phyloP scores from a whole-genome alignment of 345 rosid genomes.

The Arabis alpina region DNA sequence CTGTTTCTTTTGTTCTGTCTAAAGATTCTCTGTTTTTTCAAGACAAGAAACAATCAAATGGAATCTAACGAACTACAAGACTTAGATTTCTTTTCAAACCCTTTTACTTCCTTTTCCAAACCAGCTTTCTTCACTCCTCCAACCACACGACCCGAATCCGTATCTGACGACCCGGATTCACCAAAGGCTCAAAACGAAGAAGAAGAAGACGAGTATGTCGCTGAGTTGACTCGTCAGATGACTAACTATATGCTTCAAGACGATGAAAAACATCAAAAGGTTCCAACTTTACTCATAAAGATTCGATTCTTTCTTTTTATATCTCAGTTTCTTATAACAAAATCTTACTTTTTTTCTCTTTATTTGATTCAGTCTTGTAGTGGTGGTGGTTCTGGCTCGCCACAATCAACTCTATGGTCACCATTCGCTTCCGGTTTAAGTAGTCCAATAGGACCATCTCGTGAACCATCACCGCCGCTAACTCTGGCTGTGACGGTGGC shows the following conservation, averaged over 20 bases:
- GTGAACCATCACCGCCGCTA: slow-evolving; percentile 48
- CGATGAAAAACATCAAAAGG: slow-evolving; percentile 44
- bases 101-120: slow-evolving; percentile 12
- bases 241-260: slow-evolving; percentile 61
- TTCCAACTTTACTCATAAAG: slow-evolving; percentile 7
- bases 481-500: slow-evolving; percentile 23
- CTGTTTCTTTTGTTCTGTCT: slow-evolving; percentile 22
- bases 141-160: slow-evolving; percentile 30
- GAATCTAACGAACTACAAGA: slow-evolving; percentile 39
- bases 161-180: slow-evolving; percentile 16
- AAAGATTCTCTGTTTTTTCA: background rate
- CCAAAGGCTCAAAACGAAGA: slow-evolving; percentile 48
- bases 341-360: background rate
- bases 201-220: slow-evolving; percentile 61
- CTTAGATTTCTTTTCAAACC: slow-evolving; percentile 29
- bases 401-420: slow-evolving; percentile 54
- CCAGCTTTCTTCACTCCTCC: slow-evolving; percentile 40
- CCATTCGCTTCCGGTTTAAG: slow-evolving; percentile 45
- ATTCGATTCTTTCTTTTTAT: slow-evolving; percentile 26
- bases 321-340: background rate
- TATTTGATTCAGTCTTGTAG: slow-evolving; percentile 37
- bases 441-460: slow-evolving; percentile 44
- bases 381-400: slow-evolving; percentile 47
- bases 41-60: slow-evolving; percentile 35
- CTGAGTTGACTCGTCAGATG: slow-evolving; percentile 85